These are phyloP conservation scores for Aureobasidium sp. DNA, from an alignment of 2,329 filamentous ascomycete genomes.

Conservation along the genomic window DNA sequence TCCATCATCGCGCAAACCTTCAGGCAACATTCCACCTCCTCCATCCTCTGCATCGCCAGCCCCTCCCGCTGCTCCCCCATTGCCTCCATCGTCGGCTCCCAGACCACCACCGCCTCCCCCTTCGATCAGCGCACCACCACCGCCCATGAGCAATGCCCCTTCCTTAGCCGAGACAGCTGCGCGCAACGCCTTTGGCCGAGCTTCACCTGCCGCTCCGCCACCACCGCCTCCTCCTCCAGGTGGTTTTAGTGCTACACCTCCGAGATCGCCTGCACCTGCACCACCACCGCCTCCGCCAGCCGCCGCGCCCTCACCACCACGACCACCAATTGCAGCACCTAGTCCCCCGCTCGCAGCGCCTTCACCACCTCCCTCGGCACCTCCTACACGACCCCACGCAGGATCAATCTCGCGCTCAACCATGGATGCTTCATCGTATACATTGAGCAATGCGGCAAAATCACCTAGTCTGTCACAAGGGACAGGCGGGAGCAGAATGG, in stretches of 20 bases:
- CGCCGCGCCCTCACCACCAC: constrained; percentile 23
- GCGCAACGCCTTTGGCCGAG: constrained; percentile 9
- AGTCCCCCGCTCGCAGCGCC: constrained; percentile 31
- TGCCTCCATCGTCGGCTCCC: constrained; percentile 26
- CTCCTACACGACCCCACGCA: constrained; percentile 20
- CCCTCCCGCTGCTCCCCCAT: constrained; percentile 31
- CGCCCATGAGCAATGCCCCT: constrained; percentile 21
- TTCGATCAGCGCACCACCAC: constrained; percentile 19
- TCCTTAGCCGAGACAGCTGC: constrained; percentile 10
- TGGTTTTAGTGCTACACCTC: constrained; percentile 55
- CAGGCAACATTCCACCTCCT: constrained; percentile 27
- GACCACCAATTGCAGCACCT: constrained; percentile 59
- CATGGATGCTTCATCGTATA: constrained; percentile 26
- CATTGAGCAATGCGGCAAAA: constrained; percentile 32
- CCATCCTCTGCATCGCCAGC: constrained; percentile 59
- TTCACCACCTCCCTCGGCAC: constrained; percentile 28
- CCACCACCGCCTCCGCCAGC: constrained; percentile 51
- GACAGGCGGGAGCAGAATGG: not conserved
- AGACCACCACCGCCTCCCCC: constrained; percentile 22
- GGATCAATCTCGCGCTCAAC: constrained; percentile 17
- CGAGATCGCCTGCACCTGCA: constrained; percentile 64
- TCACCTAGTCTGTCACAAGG: constrained; percentile 15
- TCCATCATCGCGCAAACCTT: constrained; percentile 50
- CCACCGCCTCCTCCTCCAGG: constrained; percentile 47
- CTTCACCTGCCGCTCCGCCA: constrained; percentile 47